Conservation (phyloP, 108 stramenopile genomes). For the Cyclotella baltica region DNA sequence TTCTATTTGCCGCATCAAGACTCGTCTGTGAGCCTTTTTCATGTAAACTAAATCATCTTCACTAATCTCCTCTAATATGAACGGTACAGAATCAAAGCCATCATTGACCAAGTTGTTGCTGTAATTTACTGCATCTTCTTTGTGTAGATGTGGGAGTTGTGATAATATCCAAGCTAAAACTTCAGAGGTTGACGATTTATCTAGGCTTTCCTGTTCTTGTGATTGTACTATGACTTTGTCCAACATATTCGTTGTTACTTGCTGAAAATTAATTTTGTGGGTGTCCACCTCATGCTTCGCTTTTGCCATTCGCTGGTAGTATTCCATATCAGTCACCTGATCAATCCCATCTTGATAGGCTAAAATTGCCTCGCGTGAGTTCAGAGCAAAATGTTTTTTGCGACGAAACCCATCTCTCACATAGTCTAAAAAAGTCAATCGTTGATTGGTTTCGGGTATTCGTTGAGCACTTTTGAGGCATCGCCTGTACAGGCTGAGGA, state of each 20-base stretch:
- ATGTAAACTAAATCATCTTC: conserved; percentile 52
- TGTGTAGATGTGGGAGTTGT: conserved; percentile 41
- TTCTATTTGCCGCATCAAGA: conserved; percentile 31
- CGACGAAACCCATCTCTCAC: conserved; percentile 49
- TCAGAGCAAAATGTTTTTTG: conserved; percentile 17
- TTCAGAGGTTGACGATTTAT: neutral
- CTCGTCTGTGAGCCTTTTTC: conserved; percentile 56
- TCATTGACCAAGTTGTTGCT: conserved; percentile 34
- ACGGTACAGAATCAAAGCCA: conserved; percentile 54
- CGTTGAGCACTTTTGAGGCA: conserved; percentile 39
- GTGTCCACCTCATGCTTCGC: neutral
- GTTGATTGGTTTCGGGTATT: conserved; percentile 50
- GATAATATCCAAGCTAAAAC: conserved; percentile 36
- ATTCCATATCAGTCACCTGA: conserved; percentile 62
- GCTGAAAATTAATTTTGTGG: neutral
- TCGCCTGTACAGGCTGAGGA: conserved; percentile 45
- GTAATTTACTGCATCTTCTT: conserved; percentile 48
- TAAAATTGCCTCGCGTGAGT: conserved; percentile 36
- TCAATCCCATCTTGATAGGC: conserved; percentile 54
- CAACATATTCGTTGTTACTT: neutral
- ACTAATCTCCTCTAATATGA: conserved; percentile 47
- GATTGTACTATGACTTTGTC: neutral
- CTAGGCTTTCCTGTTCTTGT: neutral
- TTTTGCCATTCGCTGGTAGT: conserved; percentile 53
- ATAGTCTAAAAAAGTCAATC: conserved; percentile 41